Evolutionary conservation across 1,284 basidiomycete genomes (phyloP), one percentile per base, ranked within the genome.

Genomic region (Lignosus rhinocerotis): DNA sequence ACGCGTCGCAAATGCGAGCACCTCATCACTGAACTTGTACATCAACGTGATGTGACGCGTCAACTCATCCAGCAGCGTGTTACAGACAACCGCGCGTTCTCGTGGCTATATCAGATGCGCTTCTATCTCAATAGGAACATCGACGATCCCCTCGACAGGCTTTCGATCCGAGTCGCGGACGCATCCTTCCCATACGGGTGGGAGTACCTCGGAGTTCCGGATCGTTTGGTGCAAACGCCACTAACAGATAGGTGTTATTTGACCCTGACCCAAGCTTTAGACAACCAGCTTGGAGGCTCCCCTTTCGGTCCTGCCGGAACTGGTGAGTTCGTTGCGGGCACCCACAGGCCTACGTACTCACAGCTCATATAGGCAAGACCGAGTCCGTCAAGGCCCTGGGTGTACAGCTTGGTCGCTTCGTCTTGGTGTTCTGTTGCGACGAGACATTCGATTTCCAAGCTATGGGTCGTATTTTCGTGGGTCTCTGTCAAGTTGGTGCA

Each of bases 391-490:
- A 99, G 75, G 96, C 97, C 1, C 88, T 99, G 30, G 97, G 97
- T 56, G 94, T 98, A 1, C 96, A 98, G 70, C 87, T 99, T 7
- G 97, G 97, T 49, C 90, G 96, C 47, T 98, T 99, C 70, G 97
- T 99, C 17, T 81, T 99, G 49, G 97, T 99, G 33, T 99, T 99
- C 80, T 99, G 97, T 73, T 99, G 97, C 71, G 97, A 99, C 75
- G 96, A 99, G 75, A 98, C 94, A 0, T 99, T 99, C 74, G 98
- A 99, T 76, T 98, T 98, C 82, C 95, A 98, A 72, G 97, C 97
- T 2, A 99, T 99, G 97, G 96, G 96, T 62, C 92, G 97, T 67
- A 98, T 99, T 69, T 98, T 99, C 72, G 89, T 99, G 67, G 97
- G 97, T 62, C 84, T 99, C 17, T 99, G 96, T 77, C 94, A 98